phyloP scores from a whole-genome alignment of 164 flowering plant species.

The Berberis vulgaris region DNA sequence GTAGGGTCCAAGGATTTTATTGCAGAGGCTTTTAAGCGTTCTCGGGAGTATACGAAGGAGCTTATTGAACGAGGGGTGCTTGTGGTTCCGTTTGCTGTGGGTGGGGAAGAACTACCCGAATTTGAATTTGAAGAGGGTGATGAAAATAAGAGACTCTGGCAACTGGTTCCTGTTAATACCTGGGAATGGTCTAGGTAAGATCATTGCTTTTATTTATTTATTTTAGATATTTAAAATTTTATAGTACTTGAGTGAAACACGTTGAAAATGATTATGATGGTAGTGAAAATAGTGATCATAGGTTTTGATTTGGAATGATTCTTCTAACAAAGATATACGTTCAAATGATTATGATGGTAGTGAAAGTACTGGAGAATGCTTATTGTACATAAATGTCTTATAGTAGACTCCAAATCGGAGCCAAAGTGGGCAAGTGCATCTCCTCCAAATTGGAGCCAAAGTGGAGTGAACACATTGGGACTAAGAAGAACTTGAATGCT shows the following conservation, averaged over 20 bases:
- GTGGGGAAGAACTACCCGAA: conserved; percentile 42
- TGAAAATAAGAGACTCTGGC: conserved; percentile 81
- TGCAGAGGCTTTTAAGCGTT: conserved; percentile 46
- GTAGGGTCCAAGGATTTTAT: conserved; percentile 74
- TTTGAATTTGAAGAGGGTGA: conserved; percentile 61
- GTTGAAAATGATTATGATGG: no score
- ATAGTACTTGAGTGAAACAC: neutral
- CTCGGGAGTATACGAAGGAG: conserved; percentile 52
- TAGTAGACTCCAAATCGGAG: no score
- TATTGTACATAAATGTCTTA: no score
- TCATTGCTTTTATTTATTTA: neutral
- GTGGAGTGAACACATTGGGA: no score
- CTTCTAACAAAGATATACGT: no score
- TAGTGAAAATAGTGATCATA: no score
- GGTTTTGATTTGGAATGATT: no score
- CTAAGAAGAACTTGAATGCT: no score
- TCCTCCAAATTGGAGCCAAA: no score
- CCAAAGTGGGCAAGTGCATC: no score
- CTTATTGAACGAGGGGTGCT: conserved; percentile 83
- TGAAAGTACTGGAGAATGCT: no score
- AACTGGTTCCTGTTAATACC: conserved; percentile 51
- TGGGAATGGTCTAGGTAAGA: conserved; percentile 83
- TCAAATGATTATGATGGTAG: no score
- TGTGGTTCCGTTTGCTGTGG: conserved; percentile 74
- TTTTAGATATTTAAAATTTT: neutral